These are phyloP conservation scores for Earliella scabrosa DNA, from an alignment of 1,284 basidiomycete genomes.

Conservation along the genomic window DNA sequence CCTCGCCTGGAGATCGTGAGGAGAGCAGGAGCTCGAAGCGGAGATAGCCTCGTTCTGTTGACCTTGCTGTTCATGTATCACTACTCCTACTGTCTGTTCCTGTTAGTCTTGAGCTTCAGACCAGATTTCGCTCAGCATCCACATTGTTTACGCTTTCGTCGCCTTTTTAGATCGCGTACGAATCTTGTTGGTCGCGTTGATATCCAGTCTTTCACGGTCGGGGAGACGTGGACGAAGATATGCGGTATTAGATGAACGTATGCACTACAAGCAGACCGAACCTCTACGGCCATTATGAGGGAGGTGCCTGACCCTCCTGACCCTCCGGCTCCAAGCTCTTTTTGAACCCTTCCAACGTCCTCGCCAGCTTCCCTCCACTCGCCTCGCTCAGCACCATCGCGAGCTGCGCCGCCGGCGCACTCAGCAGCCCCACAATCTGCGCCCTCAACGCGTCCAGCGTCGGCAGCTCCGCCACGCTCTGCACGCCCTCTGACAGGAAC, in stretches of 20 bases:
- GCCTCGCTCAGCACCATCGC: slow-evolving; percentile 73
- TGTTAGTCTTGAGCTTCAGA: too few species aligned
- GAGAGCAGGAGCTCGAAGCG: slow-evolving; percentile 38
- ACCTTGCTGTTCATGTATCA: not conserved
- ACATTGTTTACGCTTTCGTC: too few species aligned
- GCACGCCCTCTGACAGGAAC: slow-evolving; percentile 59
- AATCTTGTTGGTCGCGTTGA: too few species aligned
- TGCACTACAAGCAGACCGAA: slow-evolving; percentile 16
- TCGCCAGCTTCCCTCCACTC: slow-evolving; percentile 71
- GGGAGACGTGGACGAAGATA: not conserved
- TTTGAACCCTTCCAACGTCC: slow-evolving; percentile 79
- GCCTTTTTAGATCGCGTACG: too few species aligned
- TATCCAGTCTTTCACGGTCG: not conserved
- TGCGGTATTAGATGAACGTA: slow-evolving; percentile 22
- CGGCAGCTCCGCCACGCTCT: slow-evolving; percentile 69
- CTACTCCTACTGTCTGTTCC: not conserved
- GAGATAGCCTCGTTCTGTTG: slow-evolving; percentile 24
- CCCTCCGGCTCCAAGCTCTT: slow-evolving; percentile 66
- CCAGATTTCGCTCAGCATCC: too few species aligned
- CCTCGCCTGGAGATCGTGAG: slow-evolving; percentile 34
- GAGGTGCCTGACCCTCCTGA: slow-evolving; percentile 26
- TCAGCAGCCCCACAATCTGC: slow-evolving; percentile 78
- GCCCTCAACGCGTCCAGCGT: slow-evolving; percentile 71
- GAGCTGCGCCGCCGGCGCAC: slow-evolving; percentile 71
- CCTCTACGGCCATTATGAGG: slow-evolving; percentile 13